phyloP scores from a whole-genome alignment of 768 basidiomycete species.

The Saitozyma podzolica region DNA sequence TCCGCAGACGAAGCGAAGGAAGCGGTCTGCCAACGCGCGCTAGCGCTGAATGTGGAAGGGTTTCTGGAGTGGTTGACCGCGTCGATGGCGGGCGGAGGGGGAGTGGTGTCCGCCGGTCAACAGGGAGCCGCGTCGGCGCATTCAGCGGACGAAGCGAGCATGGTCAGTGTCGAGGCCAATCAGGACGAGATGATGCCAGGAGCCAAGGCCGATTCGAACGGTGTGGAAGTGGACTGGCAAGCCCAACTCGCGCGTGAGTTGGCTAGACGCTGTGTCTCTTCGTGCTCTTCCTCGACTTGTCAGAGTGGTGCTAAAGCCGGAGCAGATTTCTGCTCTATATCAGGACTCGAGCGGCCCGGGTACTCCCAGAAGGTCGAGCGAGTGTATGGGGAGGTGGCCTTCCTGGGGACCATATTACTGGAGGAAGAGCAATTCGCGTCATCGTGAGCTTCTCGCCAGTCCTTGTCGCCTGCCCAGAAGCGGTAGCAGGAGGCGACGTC shows the following conservation, averaged over 20 bases:
- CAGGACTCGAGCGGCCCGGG: conserved; percentile 3
- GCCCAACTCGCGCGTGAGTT: conserved; percentile 9
- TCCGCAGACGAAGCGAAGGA: conserved; percentile 12
- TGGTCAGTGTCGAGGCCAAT: background rate
- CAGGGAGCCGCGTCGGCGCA: background rate
- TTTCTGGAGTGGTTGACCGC: conserved; percentile 17
- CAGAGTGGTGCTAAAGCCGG: background rate
- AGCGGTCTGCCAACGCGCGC: conserved; percentile 17
- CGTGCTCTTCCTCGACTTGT: background rate
- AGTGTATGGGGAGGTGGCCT: background rate
- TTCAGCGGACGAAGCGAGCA: background rate
- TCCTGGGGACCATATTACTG: conserved; percentile 1
- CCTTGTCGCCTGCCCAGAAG: background rate
- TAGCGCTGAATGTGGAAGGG: conserved; percentile 19
- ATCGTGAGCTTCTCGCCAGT: conserved; percentile 1
- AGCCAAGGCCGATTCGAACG: background rate
- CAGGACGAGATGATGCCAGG: background rate
- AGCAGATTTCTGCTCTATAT: conserved; percentile 4
- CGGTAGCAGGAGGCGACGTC: background rate
- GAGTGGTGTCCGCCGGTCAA: background rate
- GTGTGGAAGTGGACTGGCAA: conserved; percentile 10
- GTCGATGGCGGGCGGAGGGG: background rate
- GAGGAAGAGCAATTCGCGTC: conserved; percentile 10
- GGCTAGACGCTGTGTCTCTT: no score
- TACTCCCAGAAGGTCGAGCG: conserved; percentile 7